Evolutionary conservation across 2,329 filamentous ascomycete species (phyloP).

Genomic region (Colletotrichum destructivum): DNA sequence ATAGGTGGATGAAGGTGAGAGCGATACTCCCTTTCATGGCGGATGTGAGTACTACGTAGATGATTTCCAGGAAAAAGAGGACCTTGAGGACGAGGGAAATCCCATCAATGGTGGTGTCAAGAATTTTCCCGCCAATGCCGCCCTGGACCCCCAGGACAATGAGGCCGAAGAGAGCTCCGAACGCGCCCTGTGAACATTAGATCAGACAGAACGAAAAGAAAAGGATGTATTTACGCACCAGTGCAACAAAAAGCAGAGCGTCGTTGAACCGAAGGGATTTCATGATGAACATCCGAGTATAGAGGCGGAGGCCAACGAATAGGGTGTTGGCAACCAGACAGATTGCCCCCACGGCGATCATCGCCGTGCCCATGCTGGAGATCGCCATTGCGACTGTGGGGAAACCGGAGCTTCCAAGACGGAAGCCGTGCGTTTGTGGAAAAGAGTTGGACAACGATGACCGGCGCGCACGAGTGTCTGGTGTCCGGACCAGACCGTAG

Average conservation of each 20-base stretch:
- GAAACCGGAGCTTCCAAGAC: not conserved
- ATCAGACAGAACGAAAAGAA: not conserved
- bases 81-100: slow-evolving; percentile 9
- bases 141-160: slow-evolving; percentile 19
- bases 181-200: slow-evolving; percentile 7
- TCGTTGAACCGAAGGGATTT: slow-evolving; percentile 14
- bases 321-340: slow-evolving; percentile 27
- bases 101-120: slow-evolving; percentile 5
- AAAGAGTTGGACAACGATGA: not conserved
- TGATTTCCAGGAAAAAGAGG: slow-evolving; percentile 34
- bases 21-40: slow-evolving; percentile 40
- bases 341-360: slow-evolving; percentile 26
- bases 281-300: slow-evolving; percentile 20
- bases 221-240: slow-evolving; percentile 2
- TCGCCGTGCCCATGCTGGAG: not conserved
- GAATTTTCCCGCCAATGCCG: slow-evolving; percentile 20
- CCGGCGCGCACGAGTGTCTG: not conserved
- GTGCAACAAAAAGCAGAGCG: slow-evolving; percentile 9
- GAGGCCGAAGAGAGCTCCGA: slow-evolving; percentile 27
- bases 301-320: slow-evolving; percentile 30
- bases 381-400: slow-evolving; percentile 13
- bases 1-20: slow-evolving; percentile 32
- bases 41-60: slow-evolving; percentile 35
- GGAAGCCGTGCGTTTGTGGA: not conserved
- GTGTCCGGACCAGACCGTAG: not conserved